Evolutionary conservation across 257 asterid genomes (phyloP).

Genomic region (Capsicum rhomboideum): DNA sequence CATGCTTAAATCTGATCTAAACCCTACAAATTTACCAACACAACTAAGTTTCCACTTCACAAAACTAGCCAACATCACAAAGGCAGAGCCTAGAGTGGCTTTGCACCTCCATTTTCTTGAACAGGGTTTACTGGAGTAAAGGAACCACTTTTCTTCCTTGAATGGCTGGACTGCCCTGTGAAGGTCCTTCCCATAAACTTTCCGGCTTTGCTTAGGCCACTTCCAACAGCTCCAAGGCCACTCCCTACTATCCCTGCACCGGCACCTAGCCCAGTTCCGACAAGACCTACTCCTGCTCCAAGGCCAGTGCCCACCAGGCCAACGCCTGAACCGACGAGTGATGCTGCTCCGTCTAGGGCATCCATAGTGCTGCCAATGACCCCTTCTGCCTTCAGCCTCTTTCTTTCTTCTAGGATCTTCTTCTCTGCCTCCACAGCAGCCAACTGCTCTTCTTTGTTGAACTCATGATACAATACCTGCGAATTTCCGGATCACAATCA

Average conservation of each 20-base stretch:
- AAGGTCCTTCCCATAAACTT: constrained; percentile 79
- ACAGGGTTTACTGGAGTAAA: constrained; percentile 54
- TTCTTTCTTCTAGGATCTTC: constrained; percentile 67
- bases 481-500: neutral
- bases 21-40: neutral
- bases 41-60: neutral
- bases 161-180: constrained; percentile 44
- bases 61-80: neutral
- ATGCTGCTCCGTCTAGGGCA: constrained; percentile 79
- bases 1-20: neutral
- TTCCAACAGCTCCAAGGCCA: constrained; percentile 74
- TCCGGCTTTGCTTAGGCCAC: constrained; percentile 81
- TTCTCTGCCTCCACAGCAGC: constrained; percentile 82
- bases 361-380: constrained; percentile 90
- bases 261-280: constrained; percentile 67
- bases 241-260: constrained; percentile 78
- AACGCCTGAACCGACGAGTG: constrained; percentile 59
- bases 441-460: constrained; percentile 77
- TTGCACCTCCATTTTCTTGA: constrained; percentile 77
- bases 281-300: constrained; percentile 68
- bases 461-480: constrained; percentile 83
- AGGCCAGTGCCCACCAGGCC: constrained; percentile 66
- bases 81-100: constrained; percentile 26
- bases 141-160: constrained; percentile 53
- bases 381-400: constrained; percentile 84